Evolutionary conservation across 768 basidiomycete species (phyloP), one percentile per base, ranked within the genome.

Genomic region (Inosperma sp.): DNA sequence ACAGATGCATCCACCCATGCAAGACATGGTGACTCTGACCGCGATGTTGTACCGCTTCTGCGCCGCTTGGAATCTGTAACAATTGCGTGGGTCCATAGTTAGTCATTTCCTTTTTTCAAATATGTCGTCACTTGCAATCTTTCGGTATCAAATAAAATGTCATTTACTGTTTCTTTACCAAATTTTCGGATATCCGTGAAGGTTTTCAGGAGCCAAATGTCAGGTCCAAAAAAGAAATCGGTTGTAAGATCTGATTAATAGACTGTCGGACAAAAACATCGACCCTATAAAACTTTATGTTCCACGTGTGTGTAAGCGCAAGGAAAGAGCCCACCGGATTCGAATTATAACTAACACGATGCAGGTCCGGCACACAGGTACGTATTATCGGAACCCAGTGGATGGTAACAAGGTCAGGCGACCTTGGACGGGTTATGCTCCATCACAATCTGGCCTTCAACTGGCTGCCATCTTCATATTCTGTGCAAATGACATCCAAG

Each of bases 31-130:
- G 54, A 85, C 84, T 22, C 82, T 92, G 58, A 88, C 88, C 23
- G 81, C 82, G 48, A 90, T 91, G 88, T 75, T 92, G 29, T 90
- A 87, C 70, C 83, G 90, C 41, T 87, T 88, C 66, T 86, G 84
- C 59, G 73, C 70, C 36, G 65, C 72, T 42, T 79, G 74, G 73
- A 76, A 76, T 58, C 66, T 79, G 40, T 77, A 64, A 72, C 54
- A 16, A 22, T 45, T 36, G n/a, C 13, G 30, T 42, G 8, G 21
- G 43, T 52, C 48, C 48, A 56, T 56, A 53, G 48, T 33, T 53
- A 54, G 56, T 49, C 55, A 56, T 45, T 56, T 58, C 48, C 44
- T 49, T 33, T 46, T 60, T 56, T 49, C 41, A 23, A 56, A 55
- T 51, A 59, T 62, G 56, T 53, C 54, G 49, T 51, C 50, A 51